These are phyloP conservation scores for Leptographium wingfieldii DNA, from an alignment of 2,329 filamentous ascomycete species.

Conservation along the genomic window DNA sequence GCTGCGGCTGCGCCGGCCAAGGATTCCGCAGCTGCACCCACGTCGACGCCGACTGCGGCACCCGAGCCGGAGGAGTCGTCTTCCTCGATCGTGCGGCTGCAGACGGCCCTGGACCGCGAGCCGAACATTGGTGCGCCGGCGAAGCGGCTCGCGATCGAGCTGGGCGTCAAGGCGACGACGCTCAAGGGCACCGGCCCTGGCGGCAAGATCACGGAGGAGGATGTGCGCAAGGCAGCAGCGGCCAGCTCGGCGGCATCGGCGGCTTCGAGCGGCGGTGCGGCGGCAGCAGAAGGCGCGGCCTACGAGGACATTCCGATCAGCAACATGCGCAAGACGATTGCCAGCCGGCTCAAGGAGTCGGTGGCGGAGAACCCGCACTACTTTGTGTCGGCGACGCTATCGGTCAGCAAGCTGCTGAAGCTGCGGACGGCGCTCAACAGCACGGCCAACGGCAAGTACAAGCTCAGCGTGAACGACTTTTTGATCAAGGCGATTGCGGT, in stretches of 20 bases:
- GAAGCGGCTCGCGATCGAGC: constrained; percentile 74
- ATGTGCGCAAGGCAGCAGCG: constrained; percentile 66
- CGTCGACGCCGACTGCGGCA: constrained; percentile 43
- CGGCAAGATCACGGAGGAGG: constrained; percentile 81
- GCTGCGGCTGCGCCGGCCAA: constrained; percentile 41
- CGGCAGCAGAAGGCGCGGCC: constrained; percentile 41
- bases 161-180: constrained; percentile 52
- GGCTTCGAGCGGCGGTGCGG: constrained; percentile 10
- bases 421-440: constrained; percentile 88
- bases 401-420: constrained; percentile 90
- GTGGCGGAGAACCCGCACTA: constrained; percentile 94
- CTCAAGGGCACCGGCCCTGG: constrained; percentile 80
- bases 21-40: constrained; percentile 27
- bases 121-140: constrained; percentile 60
- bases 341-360: constrained; percentile 78
- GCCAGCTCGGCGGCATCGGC: constrained; percentile 30
- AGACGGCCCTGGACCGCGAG: constrained; percentile 75
- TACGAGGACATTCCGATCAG: constrained; percentile 78
- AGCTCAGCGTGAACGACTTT: constrained; percentile 99
- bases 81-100: constrained; percentile 55
- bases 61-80: constrained; percentile 54
- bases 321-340: constrained; percentile 98
- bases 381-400: constrained; percentile 85
- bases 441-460: constrained; percentile 84
- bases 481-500: constrained; percentile 89